These are phyloP conservation scores for Dissophora ornata DNA, from an alignment of 192 early-diverging fungal species.

Conservation along the genomic window DNA sequence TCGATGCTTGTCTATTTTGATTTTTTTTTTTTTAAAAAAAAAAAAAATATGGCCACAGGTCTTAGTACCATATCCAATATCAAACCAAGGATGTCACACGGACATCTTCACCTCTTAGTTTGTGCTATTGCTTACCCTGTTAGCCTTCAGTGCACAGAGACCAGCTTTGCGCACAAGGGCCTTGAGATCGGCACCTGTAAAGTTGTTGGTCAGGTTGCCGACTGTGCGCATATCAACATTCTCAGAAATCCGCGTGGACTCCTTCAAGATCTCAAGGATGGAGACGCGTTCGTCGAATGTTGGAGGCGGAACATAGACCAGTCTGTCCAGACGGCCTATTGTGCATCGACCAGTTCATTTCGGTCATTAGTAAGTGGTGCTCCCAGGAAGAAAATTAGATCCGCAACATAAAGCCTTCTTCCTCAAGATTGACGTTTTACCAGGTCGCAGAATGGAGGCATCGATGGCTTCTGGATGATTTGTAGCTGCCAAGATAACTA, in stretches of 20 bases:
- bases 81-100: too few relatives aligned
- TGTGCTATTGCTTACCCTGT: conserved; percentile 45
- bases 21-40: neutral
- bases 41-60: neutral
- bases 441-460: conserved; percentile 80
- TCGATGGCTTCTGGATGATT: conserved; percentile 85
- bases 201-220: conserved; percentile 61
- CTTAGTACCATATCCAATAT: too few relatives aligned
- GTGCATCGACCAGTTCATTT: neutral
- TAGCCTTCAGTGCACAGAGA: conserved; percentile 60
- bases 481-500: conserved; percentile 89
- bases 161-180: conserved; percentile 69
- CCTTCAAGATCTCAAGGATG: conserved; percentile 70
- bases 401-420: too few relatives aligned
- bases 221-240: conserved; percentile 55
- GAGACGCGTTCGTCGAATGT: conserved; percentile 62
- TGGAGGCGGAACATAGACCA: conserved; percentile 78
- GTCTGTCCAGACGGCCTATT: conserved; percentile 81
- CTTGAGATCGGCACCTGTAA: conserved; percentile 77
- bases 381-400: neutral
- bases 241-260: conserved; percentile 37
- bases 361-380: neutral
- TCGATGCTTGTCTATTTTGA: conserved; percentile 33
- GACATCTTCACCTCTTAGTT: too few relatives aligned
- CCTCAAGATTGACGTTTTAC: conserved; percentile 30